Evolutionary conservation across 1,284 basidiomycete species (phyloP).

Genomic region (Sanghuangporus baumii): DNA sequence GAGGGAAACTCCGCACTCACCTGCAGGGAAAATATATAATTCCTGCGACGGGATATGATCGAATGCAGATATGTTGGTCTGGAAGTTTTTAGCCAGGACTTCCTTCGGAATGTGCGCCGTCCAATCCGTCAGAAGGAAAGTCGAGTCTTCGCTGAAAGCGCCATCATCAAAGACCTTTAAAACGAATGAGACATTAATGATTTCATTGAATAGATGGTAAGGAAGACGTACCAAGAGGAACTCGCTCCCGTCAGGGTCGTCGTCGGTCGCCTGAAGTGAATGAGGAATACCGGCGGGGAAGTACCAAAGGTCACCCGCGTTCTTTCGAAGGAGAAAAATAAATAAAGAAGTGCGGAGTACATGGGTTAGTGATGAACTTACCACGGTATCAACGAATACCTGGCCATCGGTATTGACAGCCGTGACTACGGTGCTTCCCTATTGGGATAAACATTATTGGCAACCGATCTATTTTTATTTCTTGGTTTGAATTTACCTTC

Average conservation of each 20-base stretch:
- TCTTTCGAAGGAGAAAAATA: constrained; percentile 19
- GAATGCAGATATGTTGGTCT: constrained; percentile 47
- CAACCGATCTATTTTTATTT: not conserved
- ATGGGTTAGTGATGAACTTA: constrained; percentile 35
- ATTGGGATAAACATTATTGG: constrained; percentile 11
- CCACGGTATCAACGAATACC: constrained; percentile 56
- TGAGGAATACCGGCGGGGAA: constrained; percentile 65
- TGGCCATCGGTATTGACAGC: constrained; percentile 55
- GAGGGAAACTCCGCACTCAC: constrained; percentile 27
- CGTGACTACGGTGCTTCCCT: constrained; percentile 61
- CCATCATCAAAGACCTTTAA: constrained; percentile 58
- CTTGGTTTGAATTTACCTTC: constrained; percentile 32
- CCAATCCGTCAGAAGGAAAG: constrained; percentile 69
- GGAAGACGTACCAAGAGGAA: constrained; percentile 50
- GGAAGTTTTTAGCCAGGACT: constrained; percentile 71
- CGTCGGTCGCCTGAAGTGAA: constrained; percentile 59
- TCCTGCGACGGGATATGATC: constrained; percentile 51
- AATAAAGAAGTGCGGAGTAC: constrained; percentile 3
- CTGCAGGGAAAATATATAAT: constrained; percentile 63
- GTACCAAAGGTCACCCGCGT: constrained; percentile 46
- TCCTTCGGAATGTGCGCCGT: constrained; percentile 53
- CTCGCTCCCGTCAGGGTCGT: constrained; percentile 51
- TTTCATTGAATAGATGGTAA: not conserved
- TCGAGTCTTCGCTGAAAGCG: constrained; percentile 59
- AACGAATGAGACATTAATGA: not conserved